Conservation (phyloP, 441 rosid genomes). For the Viola pubescens region DNA sequence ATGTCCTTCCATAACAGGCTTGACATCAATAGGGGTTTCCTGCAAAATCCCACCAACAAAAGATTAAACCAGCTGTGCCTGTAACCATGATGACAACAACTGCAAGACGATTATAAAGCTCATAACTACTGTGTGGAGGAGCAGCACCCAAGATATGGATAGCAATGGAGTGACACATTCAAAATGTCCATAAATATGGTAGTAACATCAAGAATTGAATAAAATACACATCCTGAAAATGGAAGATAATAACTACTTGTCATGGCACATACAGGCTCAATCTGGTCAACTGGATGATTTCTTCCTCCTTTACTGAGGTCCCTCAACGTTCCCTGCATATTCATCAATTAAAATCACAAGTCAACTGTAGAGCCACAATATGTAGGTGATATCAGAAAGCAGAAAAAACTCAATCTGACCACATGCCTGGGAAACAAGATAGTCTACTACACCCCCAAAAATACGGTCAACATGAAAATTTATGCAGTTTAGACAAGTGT, state of each 20-base stretch:
- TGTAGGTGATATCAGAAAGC: neutral
- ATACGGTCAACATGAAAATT: neutral
- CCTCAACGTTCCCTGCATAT: slow-evolving; percentile 58
- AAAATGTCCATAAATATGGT: neutral
- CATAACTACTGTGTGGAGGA: neutral
- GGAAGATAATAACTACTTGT: slow-evolving; percentile 7
- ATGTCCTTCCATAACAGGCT: slow-evolving; percentile 43
- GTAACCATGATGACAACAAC: neutral
- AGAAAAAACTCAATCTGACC: neutral
- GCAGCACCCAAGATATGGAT: neutral
- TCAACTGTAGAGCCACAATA: slow-evolving; percentile 1
- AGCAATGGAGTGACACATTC: neutral
- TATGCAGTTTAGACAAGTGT: too few relatives aligned
- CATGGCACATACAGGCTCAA: slow-evolving; percentile 40
- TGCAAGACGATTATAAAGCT: neutral
- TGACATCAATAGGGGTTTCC: slow-evolving; percentile 50
- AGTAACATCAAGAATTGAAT: neutral
- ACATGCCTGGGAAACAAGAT: neutral
- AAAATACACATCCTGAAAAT: slow-evolving; percentile 8
- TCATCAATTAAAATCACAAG: slow-evolving; percentile 14
- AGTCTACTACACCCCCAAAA: neutral
- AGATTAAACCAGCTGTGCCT: slow-evolving; percentile 12
- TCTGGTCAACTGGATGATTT: slow-evolving; percentile 37
- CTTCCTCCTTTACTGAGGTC: slow-evolving; percentile 68
- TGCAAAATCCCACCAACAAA: slow-evolving; percentile 24